phyloP scores from a whole-genome alignment of 345 rosid species.

The Cardamine resedifolia region DNA sequence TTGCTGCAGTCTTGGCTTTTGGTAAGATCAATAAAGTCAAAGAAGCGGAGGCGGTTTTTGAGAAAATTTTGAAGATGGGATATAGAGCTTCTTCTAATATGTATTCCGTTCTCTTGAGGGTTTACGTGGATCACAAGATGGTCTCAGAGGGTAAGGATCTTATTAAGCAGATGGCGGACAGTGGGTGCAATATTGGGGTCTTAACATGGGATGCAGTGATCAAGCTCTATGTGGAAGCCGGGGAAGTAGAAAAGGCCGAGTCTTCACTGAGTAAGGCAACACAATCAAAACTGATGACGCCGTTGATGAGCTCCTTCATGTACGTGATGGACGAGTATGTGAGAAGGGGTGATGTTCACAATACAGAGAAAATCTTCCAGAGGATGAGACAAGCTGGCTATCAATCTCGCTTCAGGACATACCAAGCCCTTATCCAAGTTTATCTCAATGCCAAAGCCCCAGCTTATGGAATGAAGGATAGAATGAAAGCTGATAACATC shows the following conservation, averaged over 20 bases:
- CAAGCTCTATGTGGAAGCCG: conserved; percentile 71
- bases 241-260: conserved; percentile 85
- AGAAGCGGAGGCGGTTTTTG: conserved; percentile 78
- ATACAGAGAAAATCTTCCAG: conserved; percentile 69
- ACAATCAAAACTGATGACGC: conserved; percentile 46
- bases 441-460: conserved; percentile 71
- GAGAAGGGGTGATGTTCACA: conserved; percentile 78
- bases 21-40: conserved; percentile 66
- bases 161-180: conserved; percentile 58
- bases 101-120: conserved; percentile 62
- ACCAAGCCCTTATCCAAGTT: conserved; percentile 50
- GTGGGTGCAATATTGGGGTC: conserved; percentile 64
- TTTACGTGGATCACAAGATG: conserved; percentile 78
- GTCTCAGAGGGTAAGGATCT: conserved; percentile 67
- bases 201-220: conserved; percentile 78
- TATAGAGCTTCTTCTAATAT: conserved; percentile 47
- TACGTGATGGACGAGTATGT: conserved; percentile 67
- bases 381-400: conserved; percentile 77
- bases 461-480: conserved; percentile 80
- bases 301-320: conserved; percentile 61
- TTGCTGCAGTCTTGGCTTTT: conserved; percentile 78
- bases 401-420: conserved; percentile 49
- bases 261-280: conserved; percentile 58
- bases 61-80: conserved; percentile 42
- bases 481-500: conserved; percentile 81